Evolutionary conservation across 495 filamentous ascomycete species (phyloP).

Genomic region (Penicillium canescens): DNA sequence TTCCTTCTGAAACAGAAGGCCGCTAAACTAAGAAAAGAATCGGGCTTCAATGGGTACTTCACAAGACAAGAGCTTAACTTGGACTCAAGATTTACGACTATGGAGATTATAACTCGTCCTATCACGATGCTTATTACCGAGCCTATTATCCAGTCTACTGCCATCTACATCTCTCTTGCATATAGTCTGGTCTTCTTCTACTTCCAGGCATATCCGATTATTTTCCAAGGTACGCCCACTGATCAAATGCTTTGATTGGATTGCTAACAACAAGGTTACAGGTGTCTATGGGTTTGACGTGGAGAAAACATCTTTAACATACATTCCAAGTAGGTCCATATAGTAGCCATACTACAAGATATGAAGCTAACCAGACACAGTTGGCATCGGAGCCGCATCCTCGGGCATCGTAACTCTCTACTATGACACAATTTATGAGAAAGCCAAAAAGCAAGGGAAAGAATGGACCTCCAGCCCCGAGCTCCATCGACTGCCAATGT

Average conservation of each 20-base stretch:
- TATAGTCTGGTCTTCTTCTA: slow-evolving; percentile 76
- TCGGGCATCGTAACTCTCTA: slow-evolving; percentile 46
- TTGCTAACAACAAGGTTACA: slow-evolving; percentile 3
- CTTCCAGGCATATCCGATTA: slow-evolving; percentile 67
- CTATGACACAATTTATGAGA: slow-evolving; percentile 55
- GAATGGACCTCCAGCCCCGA: slow-evolving; percentile 55
- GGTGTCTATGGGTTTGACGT: slow-evolving; percentile 37
- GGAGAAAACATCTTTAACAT: slow-evolving; percentile 41
- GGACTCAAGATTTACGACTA: slow-evolving; percentile 37
- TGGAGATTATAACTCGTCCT: slow-evolving; percentile 50
- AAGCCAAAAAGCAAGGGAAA: slow-evolving; percentile 34
- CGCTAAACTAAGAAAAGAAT: slow-evolving; percentile 59
- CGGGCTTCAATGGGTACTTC: slow-evolving; percentile 44
- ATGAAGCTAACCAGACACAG: slow-evolving; percentile 21
- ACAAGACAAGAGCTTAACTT: slow-evolving; percentile 42
- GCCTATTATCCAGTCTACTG: slow-evolving; percentile 64
- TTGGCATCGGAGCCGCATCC: slow-evolving; percentile 36
- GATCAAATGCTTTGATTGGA: background rate
- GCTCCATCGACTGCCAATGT: slow-evolving; percentile 63
- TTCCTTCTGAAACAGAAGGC: slow-evolving; percentile 65
- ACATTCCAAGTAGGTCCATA: slow-evolving; percentile 37
- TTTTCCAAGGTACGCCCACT: slow-evolving; percentile 46
- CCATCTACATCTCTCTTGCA: slow-evolving; percentile 65
- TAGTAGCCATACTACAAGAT: background rate
- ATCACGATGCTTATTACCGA: slow-evolving; percentile 52